These are phyloP conservation scores for Euclidium syriacum DNA, from an alignment of 345 rosid genomes.

Conservation along the genomic window DNA sequence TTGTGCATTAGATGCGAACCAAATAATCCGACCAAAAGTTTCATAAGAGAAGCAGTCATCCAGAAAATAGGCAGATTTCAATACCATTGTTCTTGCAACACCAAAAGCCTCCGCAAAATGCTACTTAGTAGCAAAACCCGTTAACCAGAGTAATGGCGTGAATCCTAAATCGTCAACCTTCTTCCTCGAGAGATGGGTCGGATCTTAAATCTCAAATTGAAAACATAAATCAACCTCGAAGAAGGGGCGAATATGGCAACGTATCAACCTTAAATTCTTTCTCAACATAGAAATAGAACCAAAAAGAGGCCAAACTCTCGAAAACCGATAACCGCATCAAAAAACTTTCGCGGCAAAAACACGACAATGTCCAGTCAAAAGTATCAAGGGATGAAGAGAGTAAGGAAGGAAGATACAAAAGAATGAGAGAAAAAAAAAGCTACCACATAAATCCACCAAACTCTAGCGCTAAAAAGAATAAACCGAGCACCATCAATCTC, in stretches of 20 bases:
- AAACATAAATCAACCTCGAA: background rate
- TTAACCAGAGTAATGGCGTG: background rate
- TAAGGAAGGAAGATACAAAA: no score
- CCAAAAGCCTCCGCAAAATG: background rate
- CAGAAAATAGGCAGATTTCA: background rate
- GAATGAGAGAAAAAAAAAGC: no score
- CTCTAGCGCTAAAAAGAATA: background rate
- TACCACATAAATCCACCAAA: conserved; percentile 7
- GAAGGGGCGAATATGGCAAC: background rate
- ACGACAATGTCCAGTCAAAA: no score
- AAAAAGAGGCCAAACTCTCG: background rate
- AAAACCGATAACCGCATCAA: background rate
- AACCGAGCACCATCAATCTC: no score
- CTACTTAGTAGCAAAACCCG: background rate
- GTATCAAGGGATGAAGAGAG: no score
- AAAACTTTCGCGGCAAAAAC: no score
- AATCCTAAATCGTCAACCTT: background rate
- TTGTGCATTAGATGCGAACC: no score
- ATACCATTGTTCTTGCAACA: background rate
- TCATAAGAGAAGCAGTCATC: background rate
- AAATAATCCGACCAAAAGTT: background rate
- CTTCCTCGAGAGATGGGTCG: no score
- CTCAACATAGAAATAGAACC: background rate
- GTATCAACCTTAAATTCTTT: background rate
- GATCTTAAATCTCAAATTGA: background rate